These are phyloP conservation scores for Fusarium sp. DNA, from an alignment of 2,329 filamentous ascomycete species.

Conservation along the genomic window DNA sequence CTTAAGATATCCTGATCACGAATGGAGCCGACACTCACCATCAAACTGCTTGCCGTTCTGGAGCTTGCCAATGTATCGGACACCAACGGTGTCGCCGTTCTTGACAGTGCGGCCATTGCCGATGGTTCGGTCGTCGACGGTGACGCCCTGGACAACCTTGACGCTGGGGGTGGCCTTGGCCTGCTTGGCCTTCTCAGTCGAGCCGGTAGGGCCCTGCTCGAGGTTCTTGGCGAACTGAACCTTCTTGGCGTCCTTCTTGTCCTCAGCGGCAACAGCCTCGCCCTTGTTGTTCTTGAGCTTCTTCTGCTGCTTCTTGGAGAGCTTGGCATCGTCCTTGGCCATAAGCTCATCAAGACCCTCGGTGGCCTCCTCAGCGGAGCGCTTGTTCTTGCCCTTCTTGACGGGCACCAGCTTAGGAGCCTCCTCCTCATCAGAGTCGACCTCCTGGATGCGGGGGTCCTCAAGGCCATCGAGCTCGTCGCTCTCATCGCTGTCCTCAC, in stretches of 20 bases:
- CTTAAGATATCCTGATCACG: neutral
- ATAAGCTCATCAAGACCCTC: conserved; percentile 87
- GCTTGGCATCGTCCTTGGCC: conserved; percentile 80
- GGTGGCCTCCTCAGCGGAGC: conserved; percentile 78
- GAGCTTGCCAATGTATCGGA: conserved; percentile 99
- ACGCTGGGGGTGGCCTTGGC: conserved; percentile 69
- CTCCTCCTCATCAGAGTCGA: conserved; percentile 79
- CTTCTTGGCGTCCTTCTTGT: conserved; percentile 81
- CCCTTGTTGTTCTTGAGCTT: conserved; percentile 99
- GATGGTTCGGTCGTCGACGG: conserved; percentile 93
- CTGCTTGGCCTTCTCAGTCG: conserved; percentile 61
- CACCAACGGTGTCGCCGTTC: conserved; percentile 89
- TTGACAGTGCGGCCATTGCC: conserved; percentile 88
- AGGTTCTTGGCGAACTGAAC: conserved; percentile 99
- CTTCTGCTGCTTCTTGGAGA: conserved; percentile 97
- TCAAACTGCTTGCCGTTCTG: conserved; percentile 96
- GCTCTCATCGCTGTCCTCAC: conserved; percentile 78
- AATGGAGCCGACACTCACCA: conserved; percentile 66
- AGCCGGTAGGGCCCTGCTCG: conserved; percentile 91
- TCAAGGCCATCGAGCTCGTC: conserved; percentile 84
- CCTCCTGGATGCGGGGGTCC: conserved; percentile 85
- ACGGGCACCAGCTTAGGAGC: conserved; percentile 69
- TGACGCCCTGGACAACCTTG: conserved; percentile 89
- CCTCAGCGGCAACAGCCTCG: conserved; percentile 76
- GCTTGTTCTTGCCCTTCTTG: conserved; percentile 93